These are phyloP conservation scores for Sanghuangporus sanghuang DNA, from an alignment of 1,284 basidiomycete genomes.

Conservation along the genomic window DNA sequence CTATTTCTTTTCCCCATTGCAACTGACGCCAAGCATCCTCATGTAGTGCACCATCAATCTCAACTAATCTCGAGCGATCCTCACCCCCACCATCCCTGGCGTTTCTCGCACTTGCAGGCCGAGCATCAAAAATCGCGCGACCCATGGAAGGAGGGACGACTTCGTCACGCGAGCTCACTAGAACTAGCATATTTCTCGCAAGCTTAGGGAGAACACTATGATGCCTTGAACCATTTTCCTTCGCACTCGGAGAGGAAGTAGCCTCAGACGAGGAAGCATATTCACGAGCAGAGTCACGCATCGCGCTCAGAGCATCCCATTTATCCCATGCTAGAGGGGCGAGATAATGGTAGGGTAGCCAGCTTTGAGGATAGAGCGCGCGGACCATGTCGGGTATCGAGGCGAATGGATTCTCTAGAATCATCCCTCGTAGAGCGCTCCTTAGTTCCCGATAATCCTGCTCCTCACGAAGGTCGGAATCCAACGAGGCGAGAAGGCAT, in stretches of 20 bases:
- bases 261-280: slow-evolving; percentile 18
- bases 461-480: background rate
- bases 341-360: slow-evolving; percentile 47
- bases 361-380: slow-evolving; percentile 42
- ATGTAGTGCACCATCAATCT: slow-evolving; percentile 36
- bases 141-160: slow-evolving; percentile 43
- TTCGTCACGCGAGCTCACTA: slow-evolving; percentile 42
- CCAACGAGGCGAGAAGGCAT: slow-evolving; percentile 29
- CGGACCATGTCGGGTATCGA: slow-evolving; percentile 46
- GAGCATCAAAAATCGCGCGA: slow-evolving; percentile 24
- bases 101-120: background rate
- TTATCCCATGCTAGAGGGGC: slow-evolving; percentile 38
- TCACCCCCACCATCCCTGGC: background rate
- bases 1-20: slow-evolving; percentile 33
- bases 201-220: background rate
- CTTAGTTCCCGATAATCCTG: slow-evolving; percentile 16
- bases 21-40: slow-evolving; percentile 37
- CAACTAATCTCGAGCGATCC: slow-evolving; percentile 21
- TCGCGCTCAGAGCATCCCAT: slow-evolving; percentile 39
- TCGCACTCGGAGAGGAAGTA: background rate
- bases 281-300: slow-evolving; percentile 12
- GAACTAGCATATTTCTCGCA: slow-evolving; percentile 26
- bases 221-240: background rate
- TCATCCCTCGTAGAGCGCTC: slow-evolving; percentile 30
- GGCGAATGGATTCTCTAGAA: slow-evolving; percentile 48